Percentiles rank a stretch among this genome's conserved stretches.
phyloP scores from a whole-genome alignment of 352 stramenopile species.

The Phytophthora agathidicida region DNA sequence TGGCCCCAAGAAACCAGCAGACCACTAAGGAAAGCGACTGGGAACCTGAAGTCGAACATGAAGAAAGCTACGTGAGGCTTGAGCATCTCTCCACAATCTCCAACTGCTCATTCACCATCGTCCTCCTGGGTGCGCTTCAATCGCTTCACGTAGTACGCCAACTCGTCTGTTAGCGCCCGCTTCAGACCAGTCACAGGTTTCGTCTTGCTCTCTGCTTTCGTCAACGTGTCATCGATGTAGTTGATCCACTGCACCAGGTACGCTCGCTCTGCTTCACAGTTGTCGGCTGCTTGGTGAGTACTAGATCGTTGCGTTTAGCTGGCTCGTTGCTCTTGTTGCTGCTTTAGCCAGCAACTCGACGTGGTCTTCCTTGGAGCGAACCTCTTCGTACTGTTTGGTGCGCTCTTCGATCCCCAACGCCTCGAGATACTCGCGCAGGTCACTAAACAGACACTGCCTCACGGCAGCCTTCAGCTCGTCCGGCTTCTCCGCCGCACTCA shows the following conservation, averaged over 20 bases:
- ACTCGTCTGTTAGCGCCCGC: conserved; percentile 7
- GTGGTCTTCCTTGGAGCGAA: conserved; percentile 20
- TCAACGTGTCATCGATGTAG: background rate
- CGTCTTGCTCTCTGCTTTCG: conserved; percentile 5
- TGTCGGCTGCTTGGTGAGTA: background rate
- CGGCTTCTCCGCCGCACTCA: background rate
- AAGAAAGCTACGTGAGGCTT: too few relatives aligned
- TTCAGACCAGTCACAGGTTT: conserved; percentile 7
- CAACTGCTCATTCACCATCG: background rate
- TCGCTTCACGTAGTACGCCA: conserved; percentile 15
- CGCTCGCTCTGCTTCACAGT: background rate
- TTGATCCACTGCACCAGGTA: conserved; percentile 18
- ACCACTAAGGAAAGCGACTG: too few relatives aligned
- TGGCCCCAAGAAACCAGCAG: too few relatives aligned
- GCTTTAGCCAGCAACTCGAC: conserved; percentile 3
- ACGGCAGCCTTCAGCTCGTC: conserved; percentile 2
- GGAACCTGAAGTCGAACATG: too few relatives aligned
- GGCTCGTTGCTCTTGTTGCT: too few relatives aligned
- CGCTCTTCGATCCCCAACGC: conserved; percentile 16
- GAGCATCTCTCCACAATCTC: too few relatives aligned
- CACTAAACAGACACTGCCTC: conserved; percentile 11
- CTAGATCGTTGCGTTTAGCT: background rate
- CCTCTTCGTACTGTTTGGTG: conserved; percentile 10
- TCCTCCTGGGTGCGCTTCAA: conserved; percentile 17
- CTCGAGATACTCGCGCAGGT: conserved; percentile 10